Evolutionary conservation across 768 basidiomycete genomes (phyloP), one percentile per base, ranked within the genome.

Genomic region (Obba rivulosa): DNA sequence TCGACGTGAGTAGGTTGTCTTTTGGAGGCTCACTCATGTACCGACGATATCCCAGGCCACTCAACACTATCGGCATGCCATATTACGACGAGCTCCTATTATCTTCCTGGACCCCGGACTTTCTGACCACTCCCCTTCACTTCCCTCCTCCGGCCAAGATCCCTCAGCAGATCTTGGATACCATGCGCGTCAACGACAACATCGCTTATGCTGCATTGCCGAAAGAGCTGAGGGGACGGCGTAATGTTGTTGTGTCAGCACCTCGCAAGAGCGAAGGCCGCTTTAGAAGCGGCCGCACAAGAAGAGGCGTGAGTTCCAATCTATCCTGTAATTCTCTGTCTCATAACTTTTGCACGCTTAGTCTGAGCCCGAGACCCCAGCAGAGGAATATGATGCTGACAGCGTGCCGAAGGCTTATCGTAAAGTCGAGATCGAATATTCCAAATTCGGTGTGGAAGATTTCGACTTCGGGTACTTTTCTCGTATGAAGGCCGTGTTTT

Each of bases 391-490:
- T 44, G 69, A 65, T 17, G 73, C 72, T 23, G 80, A 77, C 34
- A 76, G 80, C 23, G 78, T 92, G 41, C 91, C 94, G 1, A 79
- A 77, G 47, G 77, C 83, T 51, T 99, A 96, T 64, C 83, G 88
- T 49, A 86, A 85, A 58, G 93, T 96, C 14, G 94, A 97, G 67
- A 99, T 99, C 59, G 92, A 94, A 66, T 99, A 99, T 63, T 94
- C 91, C 34, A 95, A 94, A 60, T 99, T 99, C 59, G 95, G 95
- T 3, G 91, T 98, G 16, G 95, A 97, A 62, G 95, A 99, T 66
- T 99, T 99, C 60, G 96, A 99, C 66, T 99, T 99, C 60, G 95
- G 79, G 93, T 92, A 62, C 48, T 77, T 64, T 11, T 0, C 13
- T n/a, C n/a, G 16, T 28, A 35, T 8, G 23, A 17, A 10, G 21